phyloP scores from a whole-genome alignment of 2,329 filamentous ascomycete genomes.

The Zymoseptoria brevis region DNA sequence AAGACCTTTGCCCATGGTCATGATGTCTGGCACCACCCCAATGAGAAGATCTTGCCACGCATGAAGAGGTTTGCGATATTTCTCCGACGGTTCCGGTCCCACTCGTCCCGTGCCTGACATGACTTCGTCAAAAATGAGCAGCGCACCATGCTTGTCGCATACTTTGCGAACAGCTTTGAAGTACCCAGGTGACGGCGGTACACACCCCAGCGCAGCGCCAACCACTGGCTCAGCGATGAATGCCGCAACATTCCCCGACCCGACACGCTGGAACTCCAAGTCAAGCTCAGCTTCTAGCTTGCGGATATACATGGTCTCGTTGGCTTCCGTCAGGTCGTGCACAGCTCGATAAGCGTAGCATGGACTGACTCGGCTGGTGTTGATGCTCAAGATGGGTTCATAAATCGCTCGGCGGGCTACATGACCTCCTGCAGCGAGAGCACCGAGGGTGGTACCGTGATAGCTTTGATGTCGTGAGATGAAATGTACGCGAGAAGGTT shows the following conservation, averaged over 20 bases:
- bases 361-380: slow-evolving; percentile 54
- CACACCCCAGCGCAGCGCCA: slow-evolving; percentile 62
- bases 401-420: slow-evolving; percentile 53
- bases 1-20: slow-evolving; percentile 59
- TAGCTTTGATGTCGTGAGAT: slow-evolving; percentile 60
- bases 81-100: slow-evolving; percentile 34
- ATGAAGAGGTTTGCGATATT: slow-evolving; percentile 39
- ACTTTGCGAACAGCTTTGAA: slow-evolving; percentile 59
- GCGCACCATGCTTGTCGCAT: slow-evolving; percentile 62
- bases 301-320: slow-evolving; percentile 51
- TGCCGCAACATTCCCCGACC: slow-evolving; percentile 58
- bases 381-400: slow-evolving; percentile 47
- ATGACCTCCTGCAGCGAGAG: slow-evolving; percentile 58
- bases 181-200: slow-evolving; percentile 59
- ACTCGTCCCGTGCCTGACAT: slow-evolving; percentile 61
- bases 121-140: slow-evolving; percentile 73
- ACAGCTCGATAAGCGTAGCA: slow-evolving; percentile 59
- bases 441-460: slow-evolving; percentile 62
- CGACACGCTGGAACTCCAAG: slow-evolving; percentile 55
- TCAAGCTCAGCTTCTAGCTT: slow-evolving; percentile 59
- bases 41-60: slow-evolving; percentile 51
- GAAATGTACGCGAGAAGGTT: slow-evolving; percentile 51
- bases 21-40: slow-evolving; percentile 53
- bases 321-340: slow-evolving; percentile 37
- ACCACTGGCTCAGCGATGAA: slow-evolving; percentile 69